Evolutionary conservation across 2,329 filamentous ascomycete species (phyloP), one percentile per base, ranked within the genome.

Genomic region (Aspergillus sp.): DNA sequence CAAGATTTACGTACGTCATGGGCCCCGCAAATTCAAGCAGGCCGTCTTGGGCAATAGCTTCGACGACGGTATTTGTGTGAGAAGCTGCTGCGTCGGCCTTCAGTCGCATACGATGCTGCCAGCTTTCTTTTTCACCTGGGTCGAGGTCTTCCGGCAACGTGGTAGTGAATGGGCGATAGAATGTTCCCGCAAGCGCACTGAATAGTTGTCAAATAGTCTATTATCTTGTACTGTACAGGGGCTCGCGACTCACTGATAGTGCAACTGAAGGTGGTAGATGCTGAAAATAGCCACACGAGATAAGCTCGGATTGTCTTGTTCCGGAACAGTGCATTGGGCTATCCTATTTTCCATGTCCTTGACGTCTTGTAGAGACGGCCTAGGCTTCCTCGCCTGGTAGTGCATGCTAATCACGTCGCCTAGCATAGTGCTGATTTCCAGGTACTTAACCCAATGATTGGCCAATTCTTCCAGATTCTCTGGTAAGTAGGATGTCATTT

Each of bases 81-180:
- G 69, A 64, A 1, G 72, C 72, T 4, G 70, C 70, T 12, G 62
- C 55, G 43, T 70, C 71, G 21, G 63, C 65, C 52, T 65, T 70
- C 17, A 53, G 56, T 17, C 66, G 60, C 36, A 71, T 67, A 8
- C 57, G 59, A 36, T 61, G 49, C 59, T 70, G 66, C 66, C 72
- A 72, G 32, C 32, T 13, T 13, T 36, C 12, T 36, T 36, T 12
- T 54, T 48, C 23, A 38, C 32, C 36, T 69, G 58, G 6, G 61
- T 53, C 25, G 23, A 71, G 54, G 5, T 65, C 70, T 15, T 65
- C 54, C 0, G 72, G 69, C 5, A 41, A 17, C 8, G 67, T 65
- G 1, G 64, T 67, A 4, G 67, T 61, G 45, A 62, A 74, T 0
- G 67, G 66, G 0, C 72, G 72, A 52, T 74, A 73, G 28, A 75